Evolutionary conservation across 768 basidiomycete genomes (phyloP), one percentile per base, ranked within the genome.

Genomic region (Lentinula lateritia): DNA sequence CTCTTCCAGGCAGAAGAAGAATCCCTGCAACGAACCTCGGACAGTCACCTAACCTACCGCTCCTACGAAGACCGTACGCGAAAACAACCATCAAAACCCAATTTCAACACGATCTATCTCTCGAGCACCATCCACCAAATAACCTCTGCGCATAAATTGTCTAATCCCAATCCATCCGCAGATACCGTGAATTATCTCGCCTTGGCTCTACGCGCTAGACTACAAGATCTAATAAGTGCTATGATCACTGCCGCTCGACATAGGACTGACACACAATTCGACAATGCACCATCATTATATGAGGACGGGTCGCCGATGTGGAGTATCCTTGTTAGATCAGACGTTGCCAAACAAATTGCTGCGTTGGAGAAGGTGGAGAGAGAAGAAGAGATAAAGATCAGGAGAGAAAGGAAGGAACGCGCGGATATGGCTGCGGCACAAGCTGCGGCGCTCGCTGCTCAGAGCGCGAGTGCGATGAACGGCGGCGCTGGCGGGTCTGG

Each of bases 1-100:
- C 23, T n/a, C 34, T 6, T 42, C 2, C 67, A 94, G 91, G 93
- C 93, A 0, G 93, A 94, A 72, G 92, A 94, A 75, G 93, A 93
- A 71, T 80, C 83, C 3, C 74, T 93, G 5, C 90, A 92, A 65
- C 80, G 88, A 43, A 76, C 80, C 3, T 80, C 86, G 60, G 84
- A 87, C 62, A 80, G 80, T 48, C 87, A 85, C 64, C 81, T 84
- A 50, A 63, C 82, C 16, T 89, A 86, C 68, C 83, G 89, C 12
- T 73, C 83, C 0, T 87, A 83, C 67, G 88, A 91, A 71, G 93
- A 94, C 73, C 88, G 92, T 12, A 83, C 88, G 3, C 84, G 84
- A 52, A 92, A 90, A 69, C 92, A 93, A 69, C 86, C 90, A 2
- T 69, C 73, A 0, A 85, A 78, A 34, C 88, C 90, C 4, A 77